phyloP scores from a whole-genome alignment of 768 basidiomycete genomes.

The Amanita subjunquillea region DNA sequence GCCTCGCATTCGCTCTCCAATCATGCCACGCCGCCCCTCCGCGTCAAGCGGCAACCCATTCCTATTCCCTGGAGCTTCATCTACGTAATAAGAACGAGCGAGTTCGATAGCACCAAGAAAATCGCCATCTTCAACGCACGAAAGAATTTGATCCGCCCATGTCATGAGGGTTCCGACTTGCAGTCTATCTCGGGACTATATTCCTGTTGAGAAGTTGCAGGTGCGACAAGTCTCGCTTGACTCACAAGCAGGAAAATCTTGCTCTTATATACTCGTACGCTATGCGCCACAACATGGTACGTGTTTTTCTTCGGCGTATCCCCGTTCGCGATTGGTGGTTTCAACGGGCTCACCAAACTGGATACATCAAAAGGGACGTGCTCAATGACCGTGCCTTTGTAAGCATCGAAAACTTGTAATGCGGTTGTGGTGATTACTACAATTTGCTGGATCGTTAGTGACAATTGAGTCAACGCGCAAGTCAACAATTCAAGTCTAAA shows the following conservation, averaged over 20 bases:
- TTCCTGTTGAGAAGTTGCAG: background rate
- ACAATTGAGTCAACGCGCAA: conserved; percentile 2
- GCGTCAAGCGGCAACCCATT: conserved; percentile 74
- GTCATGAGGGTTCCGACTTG: conserved; percentile 80
- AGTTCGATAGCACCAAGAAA: conserved; percentile 88
- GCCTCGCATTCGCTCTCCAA: conserved; percentile 69
- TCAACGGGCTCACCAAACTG: conserved; percentile 42
- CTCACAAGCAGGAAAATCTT: conserved; percentile 86
- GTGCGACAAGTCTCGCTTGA: background rate
- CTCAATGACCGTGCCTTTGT: conserved; percentile 49
- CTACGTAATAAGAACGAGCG: conserved; percentile 71
- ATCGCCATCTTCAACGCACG: conserved; percentile 75
- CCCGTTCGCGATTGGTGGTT: conserved; percentile 34
- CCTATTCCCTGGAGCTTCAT: conserved; percentile 73
- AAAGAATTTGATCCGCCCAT: conserved; percentile 90
- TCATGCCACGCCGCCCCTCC: conserved; percentile 44
- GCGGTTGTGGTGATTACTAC: conserved; percentile 42
- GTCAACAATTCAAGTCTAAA: conserved; percentile 5
- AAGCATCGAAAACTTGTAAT: conserved; percentile 66
- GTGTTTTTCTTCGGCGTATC: conserved; percentile 35
- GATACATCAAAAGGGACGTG: conserved; percentile 46
- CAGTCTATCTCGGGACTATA: conserved; percentile 55
- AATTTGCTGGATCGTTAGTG: conserved; percentile 46
- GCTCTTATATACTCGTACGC: conserved; percentile 76
- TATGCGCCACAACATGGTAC: conserved; percentile 49